Evolutionary conservation across 176 grass and related monocot species (phyloP).

Genomic region (Zoysia pacifica): DNA sequence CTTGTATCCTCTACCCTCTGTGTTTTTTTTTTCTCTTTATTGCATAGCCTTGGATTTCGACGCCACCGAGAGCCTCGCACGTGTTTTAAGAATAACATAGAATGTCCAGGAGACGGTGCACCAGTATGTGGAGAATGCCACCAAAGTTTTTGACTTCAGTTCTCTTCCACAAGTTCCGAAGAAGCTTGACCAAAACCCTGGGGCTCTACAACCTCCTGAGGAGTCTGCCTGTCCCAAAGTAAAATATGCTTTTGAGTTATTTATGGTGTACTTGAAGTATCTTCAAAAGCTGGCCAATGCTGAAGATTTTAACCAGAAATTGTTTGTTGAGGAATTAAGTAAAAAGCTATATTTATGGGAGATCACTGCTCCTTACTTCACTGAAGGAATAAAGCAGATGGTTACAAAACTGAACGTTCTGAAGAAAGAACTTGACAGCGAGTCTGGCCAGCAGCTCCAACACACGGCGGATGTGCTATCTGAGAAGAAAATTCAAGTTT

Average conservation of each 20-base stretch:
- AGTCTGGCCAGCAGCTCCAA: not conserved
- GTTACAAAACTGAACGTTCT: not conserved
- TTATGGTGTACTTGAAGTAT: not conserved
- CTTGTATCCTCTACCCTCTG: not conserved
- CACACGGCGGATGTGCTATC: not conserved
- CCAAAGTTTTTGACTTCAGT: not conserved
- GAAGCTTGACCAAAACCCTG: not conserved
- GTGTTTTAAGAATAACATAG: not conserved
- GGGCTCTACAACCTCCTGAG: not conserved
- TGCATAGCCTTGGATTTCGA: not conserved
- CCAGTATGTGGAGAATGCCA: not conserved
- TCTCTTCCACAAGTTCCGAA: not conserved
- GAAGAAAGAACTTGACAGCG: not conserved
- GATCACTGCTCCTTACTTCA: not conserved
- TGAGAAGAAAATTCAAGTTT: too few relatives aligned
- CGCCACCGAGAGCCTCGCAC: not conserved
- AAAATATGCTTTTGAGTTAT: not conserved
- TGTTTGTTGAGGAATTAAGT: not conserved
- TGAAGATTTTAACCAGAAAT: not conserved
- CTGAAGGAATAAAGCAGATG: not conserved
- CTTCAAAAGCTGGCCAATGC: not conserved
- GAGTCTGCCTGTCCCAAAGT: not conserved
- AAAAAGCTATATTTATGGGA: not conserved
- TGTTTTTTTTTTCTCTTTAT: not conserved
- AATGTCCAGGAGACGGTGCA: not conserved